Conservation (phyloP, 768 basidiomycete species). For the Naganishia vishniacii region DNA sequence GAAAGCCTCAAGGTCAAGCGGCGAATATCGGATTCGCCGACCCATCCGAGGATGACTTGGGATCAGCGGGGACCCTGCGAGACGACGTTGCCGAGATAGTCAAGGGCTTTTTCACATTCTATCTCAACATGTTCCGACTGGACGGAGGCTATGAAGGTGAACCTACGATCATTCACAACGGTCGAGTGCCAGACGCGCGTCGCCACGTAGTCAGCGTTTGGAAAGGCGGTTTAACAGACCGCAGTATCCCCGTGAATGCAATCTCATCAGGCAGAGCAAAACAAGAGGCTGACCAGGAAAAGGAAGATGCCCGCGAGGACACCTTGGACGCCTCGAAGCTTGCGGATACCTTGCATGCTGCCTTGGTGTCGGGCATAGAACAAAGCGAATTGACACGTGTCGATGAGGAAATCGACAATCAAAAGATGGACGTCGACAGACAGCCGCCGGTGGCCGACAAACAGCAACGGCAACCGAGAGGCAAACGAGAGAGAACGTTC, state of each 20-base stretch:
- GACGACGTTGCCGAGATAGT: slow-evolving; percentile 19
- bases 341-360: neutral
- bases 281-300: slow-evolving; percentile 21
- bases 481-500: slow-evolving; percentile 1
- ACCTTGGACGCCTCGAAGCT: neutral
- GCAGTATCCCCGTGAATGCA: neutral
- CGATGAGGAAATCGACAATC: slow-evolving; percentile 16
- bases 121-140: neutral
- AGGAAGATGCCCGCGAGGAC: neutral
- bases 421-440: slow-evolving; percentile 8
- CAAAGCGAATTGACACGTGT: neutral
- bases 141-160: neutral
- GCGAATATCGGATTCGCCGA: slow-evolving; percentile 20
- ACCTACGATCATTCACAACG: neutral
- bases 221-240: slow-evolving; percentile 21
- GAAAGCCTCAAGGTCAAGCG: slow-evolving; percentile 33
- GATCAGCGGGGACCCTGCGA: neutral
- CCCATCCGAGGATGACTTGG: neutral
- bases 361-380: slow-evolving; percentile 1
- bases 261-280: neutral
- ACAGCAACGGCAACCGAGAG: neutral
- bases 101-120: slow-evolving; percentile 40
- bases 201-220: slow-evolving; percentile 11
- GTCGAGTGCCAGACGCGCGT: slow-evolving; percentile 27
- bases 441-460: slow-evolving; percentile 29